Conservation (phyloP, 441 rosid genomes). For the Populus trichocarpa region DNA sequence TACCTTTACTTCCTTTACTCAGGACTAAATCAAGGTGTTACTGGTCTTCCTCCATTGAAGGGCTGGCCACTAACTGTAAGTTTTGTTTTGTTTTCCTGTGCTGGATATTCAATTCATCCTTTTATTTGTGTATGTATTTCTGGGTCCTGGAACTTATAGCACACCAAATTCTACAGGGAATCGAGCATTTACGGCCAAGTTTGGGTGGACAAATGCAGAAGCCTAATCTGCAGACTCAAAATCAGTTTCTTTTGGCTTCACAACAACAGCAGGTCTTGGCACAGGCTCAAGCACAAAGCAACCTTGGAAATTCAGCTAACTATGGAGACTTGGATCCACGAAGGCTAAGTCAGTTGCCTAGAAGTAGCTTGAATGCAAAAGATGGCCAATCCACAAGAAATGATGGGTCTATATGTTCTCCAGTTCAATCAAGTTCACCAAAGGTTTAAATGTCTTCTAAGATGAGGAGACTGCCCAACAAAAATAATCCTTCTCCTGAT, state of each 20-base stretch:
- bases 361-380: slow-evolving; percentile 41
- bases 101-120: neutral
- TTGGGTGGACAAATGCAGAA: slow-evolving; percentile 53
- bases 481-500: neutral
- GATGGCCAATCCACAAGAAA: slow-evolving; percentile 52
- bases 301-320: slow-evolving; percentile 43
- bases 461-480: neutral
- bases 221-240: slow-evolving; percentile 43
- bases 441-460: slow-evolving; percentile 37
- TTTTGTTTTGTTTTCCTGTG: slow-evolving; percentile 13
- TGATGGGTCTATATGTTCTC: slow-evolving; percentile 58
- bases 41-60: slow-evolving; percentile 65
- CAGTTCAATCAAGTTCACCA: slow-evolving; percentile 53
- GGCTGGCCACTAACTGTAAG: slow-evolving; percentile 76
- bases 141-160: neutral
- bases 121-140: neutral
- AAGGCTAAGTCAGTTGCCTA: slow-evolving; percentile 44
- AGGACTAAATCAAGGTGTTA: slow-evolving; percentile 52
- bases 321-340: slow-evolving; percentile 51
- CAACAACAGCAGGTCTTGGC: slow-evolving; percentile 62
- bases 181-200: slow-evolving; percentile 52
- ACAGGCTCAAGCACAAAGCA: slow-evolving; percentile 48
- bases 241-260: slow-evolving; percentile 52
- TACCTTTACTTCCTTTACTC: slow-evolving; percentile 14
- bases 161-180: slow-evolving; percentile 37